A percentile compares a stretch with the other conserved stretches of the same genome.
Evolutionary conservation across 495 filamentous ascomycete species (phyloP).

Genomic region (Penicillium canariense): DNA sequence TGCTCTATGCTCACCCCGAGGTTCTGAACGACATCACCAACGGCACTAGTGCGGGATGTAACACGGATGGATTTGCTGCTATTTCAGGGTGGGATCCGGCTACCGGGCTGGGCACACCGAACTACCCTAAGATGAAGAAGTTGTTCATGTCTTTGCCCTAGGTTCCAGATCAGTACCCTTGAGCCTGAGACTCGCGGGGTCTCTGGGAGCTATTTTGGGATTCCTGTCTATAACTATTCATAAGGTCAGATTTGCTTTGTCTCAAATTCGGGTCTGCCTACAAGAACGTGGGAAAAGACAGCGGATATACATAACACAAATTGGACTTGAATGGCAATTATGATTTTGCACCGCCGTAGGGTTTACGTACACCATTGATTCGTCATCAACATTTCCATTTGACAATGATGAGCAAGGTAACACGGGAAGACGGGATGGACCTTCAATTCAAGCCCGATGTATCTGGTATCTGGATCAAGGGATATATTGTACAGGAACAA

Average conservation of each 20-base stretch:
- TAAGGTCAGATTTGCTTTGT: neutral
- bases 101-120: slow-evolving; percentile 54
- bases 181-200: neutral
- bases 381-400: no score
- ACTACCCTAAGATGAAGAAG: slow-evolving; percentile 48
- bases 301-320: no score
- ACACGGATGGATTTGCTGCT: slow-evolving; percentile 48
- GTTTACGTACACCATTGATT: no score
- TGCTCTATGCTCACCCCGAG: slow-evolving; percentile 46
- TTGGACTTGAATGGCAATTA: no score
- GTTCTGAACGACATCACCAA: slow-evolving; percentile 50
- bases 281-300: no score
- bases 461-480: no score
- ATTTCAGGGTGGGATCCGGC: slow-evolving; percentile 53
- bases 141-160: slow-evolving; percentile 36
- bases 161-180: neutral
- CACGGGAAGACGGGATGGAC: no score
- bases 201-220: neutral
- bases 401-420: no score
- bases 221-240: neutral
- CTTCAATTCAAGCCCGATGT: no score
- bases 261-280: no score
- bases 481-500: neutral
- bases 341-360: no score
- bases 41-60: slow-evolving; percentile 49